Evolutionary conservation across 1,284 basidiomycete species (phyloP).

Genomic region (Coriolopsis trogii): DNA sequence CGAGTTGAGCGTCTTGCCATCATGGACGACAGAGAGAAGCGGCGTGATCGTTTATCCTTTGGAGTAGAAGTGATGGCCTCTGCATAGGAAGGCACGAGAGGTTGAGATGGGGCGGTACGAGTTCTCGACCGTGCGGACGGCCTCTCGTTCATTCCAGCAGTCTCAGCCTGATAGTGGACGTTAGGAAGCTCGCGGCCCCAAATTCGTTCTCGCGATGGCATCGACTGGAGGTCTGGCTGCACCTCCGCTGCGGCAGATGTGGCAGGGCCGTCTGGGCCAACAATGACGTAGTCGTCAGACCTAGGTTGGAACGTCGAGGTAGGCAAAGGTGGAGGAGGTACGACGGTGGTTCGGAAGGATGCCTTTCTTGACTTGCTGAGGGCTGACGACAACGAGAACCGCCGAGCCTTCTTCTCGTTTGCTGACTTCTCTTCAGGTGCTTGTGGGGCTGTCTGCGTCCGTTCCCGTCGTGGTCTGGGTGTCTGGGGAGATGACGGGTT

Average conservation of each 20-base stretch:
- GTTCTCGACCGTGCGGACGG: slow-evolving; percentile 10
- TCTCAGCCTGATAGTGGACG: background rate
- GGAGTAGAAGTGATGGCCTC: slow-evolving; percentile 1
- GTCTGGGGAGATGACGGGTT: slow-evolving; percentile 8
- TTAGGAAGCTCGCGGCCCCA: slow-evolving; percentile 22
- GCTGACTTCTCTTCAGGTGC: background rate
- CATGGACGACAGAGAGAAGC: slow-evolving; percentile 35
- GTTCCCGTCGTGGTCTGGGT: slow-evolving; percentile 13
- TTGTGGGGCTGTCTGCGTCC: slow-evolving; percentile 22
- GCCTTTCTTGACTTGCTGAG: slow-evolving; percentile 27
- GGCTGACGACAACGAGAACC: slow-evolving; percentile 33
- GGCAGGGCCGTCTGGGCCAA: background rate
- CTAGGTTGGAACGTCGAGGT: slow-evolving; percentile 4
- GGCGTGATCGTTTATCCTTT: slow-evolving; percentile 24
- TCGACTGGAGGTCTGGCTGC: too few relatives aligned
- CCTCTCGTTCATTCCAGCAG: background rate
- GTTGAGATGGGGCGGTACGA: slow-evolving; percentile 10
- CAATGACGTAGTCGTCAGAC: background rate
- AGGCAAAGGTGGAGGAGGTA: slow-evolving; percentile 32
- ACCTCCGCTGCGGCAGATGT: too few relatives aligned
- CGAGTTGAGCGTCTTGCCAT: slow-evolving; percentile 25
- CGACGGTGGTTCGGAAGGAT: slow-evolving; percentile 24
- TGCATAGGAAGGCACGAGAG: background rate
- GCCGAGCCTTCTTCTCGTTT: slow-evolving; percentile 12
- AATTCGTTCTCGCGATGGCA: background rate